Percentiles rank a stretch among this genome's conserved stretches.
These are phyloP conservation scores for Plasmopara muralis DNA, from an alignment of 352 stramenopile species.

Conservation along the genomic window DNA sequence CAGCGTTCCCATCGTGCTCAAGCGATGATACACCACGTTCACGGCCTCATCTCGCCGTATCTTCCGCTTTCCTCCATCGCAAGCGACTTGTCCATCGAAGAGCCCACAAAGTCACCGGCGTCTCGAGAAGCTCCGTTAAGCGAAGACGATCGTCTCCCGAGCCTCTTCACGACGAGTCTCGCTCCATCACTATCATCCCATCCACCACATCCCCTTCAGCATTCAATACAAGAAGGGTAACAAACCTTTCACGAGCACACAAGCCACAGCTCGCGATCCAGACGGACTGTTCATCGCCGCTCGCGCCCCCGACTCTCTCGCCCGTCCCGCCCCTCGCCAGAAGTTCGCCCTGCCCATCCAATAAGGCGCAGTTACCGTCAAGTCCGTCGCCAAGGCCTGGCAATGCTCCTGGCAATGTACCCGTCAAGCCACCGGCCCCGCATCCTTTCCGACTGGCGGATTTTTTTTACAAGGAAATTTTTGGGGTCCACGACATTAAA, in stretches of 20 bases:
- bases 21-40: neutral
- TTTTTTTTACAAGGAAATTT: constrained; percentile 84
- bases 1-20: neutral
- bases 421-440: constrained; percentile 21
- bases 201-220: neutral
- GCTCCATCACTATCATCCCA: neutral
- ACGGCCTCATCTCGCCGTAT: constrained; percentile 13
- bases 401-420: neutral
- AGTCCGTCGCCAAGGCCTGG: constrained; percentile 4
- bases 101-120: constrained; percentile 6
- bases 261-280: constrained; percentile 28
- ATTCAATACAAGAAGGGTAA: neutral
- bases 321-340: constrained; percentile 20
- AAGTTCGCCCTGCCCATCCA: constrained; percentile 20
- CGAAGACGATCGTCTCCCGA: constrained; percentile 14
- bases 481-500: constrained; percentile 78
- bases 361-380: too few relatives aligned
- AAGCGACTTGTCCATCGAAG: constrained; percentile 21
- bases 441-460: constrained; percentile 59
- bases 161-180: neutral
- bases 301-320: constrained; percentile 14
- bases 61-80: constrained; percentile 18
- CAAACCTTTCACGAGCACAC: too few relatives aligned
- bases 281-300: constrained; percentile 26
- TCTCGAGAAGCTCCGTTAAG: constrained; percentile 14